These are phyloP conservation scores for Saitozyma sp. DNA, from an alignment of 768 basidiomycete species.

Conservation along the genomic window DNA sequence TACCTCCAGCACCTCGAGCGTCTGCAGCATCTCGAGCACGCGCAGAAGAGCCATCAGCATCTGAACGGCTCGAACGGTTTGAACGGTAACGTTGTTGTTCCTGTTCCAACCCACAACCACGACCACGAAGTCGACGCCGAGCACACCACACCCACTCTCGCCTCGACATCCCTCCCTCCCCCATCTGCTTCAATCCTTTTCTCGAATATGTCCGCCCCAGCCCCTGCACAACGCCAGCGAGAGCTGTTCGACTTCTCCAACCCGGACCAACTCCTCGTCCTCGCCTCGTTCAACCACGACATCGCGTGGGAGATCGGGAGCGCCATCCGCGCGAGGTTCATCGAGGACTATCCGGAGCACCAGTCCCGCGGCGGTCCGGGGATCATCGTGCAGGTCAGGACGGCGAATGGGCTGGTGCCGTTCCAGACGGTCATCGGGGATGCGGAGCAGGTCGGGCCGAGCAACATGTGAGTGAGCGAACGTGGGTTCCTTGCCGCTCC, in stretches of 20 bases:
- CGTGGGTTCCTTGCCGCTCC: neutral
- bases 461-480: constrained; percentile 21
- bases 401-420: constrained; percentile 16
- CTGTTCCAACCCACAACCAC: no score
- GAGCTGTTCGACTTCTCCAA: neutral
- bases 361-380: constrained; percentile 9
- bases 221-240: neutral
- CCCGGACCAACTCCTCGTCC: constrained; percentile 8
- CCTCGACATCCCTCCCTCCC: no score
- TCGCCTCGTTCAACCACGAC: constrained; percentile 14
- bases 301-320: constrained; percentile 16
- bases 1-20: no score
- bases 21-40: no score
- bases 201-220: no score
- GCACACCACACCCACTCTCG: no score
- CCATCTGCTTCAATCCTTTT: no score
- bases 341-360: constrained; percentile 9
- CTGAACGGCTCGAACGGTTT: no score
- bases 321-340: constrained; percentile 14
- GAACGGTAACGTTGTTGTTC: no score
- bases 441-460: constrained; percentile 16
- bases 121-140: no score
- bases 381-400: constrained; percentile 13
- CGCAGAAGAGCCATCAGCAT: no score
- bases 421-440: constrained; percentile 23